Base-by-base conservation (phyloP, 352 stramenopile species). In the Globisporangium abappressorium region DNA sequence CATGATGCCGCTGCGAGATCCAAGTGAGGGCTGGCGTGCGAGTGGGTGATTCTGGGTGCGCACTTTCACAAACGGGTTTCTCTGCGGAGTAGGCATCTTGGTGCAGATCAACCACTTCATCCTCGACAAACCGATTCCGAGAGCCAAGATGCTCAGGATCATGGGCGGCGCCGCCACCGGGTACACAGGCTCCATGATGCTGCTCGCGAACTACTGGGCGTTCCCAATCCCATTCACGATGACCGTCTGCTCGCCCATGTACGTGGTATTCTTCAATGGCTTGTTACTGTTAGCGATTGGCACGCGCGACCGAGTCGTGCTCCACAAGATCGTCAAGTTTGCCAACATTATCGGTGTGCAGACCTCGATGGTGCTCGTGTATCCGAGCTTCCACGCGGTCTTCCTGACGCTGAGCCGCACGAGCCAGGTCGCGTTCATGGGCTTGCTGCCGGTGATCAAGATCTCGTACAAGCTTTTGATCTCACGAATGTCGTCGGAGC, bases 221-320 rank as follows among this genome's bases (percentile, higher is more conserved):
- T 60, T 60, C 34, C 55, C 55, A 26, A 60, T 60, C 26, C 55
- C 55, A 26, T 60, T 61, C 55, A 47, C 41, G 55, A 20, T 38
- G 55, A 22, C 55, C 4, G 12, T 61, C 18, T 22, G 12, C 14
- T 28, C 14, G 2, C 12, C 41, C 12, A 28, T 30, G 1, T 47
- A 46, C 55, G 18, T 30, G 28, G 55, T 46, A 3, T 61, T 46
- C 9, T n/a, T 61, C 12, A 61, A 61, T 9, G 28, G 14, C 1
- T 46, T 30, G 15, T 28, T 61, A 28, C 55, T 61, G 3, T 4
- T 61, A 11, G 55, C 5, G 12, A 46, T 61, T 14, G 55, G 15
- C 30, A 22, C 55, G 22, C 38, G 41, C 5, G 55, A 61, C 30
- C 51, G 51, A 26, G 15, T 3, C n/a, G n/a, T 57, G 22, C 55